Percentiles rank a stretch among this genome's conserved stretches.
phyloP scores from a whole-genome alignment of 768 basidiomycete genomes.

The Boletus fagicola region DNA sequence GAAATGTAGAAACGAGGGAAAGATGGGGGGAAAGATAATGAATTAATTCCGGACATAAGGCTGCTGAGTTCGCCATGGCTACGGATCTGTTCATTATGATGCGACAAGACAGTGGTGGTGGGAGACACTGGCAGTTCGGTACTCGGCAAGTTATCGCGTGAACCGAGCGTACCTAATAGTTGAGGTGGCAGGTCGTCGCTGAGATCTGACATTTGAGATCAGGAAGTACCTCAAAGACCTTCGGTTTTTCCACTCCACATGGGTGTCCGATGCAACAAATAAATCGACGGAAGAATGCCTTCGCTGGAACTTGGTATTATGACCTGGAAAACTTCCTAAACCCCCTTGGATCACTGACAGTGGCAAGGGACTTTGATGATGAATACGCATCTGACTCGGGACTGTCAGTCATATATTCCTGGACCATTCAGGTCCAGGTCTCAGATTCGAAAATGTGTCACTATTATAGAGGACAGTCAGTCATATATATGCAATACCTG shows the following conservation, averaged over 20 bases:
- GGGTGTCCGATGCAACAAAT: neutral
- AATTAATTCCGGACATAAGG: slow-evolving; percentile 9
- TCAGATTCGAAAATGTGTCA: too few species aligned
- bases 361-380: neutral
- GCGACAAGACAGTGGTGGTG: neutral
- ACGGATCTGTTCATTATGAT: slow-evolving; percentile 10
- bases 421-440: too few species aligned
- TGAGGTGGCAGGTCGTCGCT: neutral
- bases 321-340: neutral
- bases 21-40: slow-evolving; percentile 7
- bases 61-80: slow-evolving; percentile 23
- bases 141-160: neutral
- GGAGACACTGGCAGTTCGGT: slow-evolving; percentile 8
- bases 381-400: neutral
- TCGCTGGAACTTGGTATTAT: neutral
- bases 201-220: slow-evolving; percentile 2
- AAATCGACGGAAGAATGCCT: neutral
- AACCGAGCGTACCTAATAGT: too few species aligned
- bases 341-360: neutral
- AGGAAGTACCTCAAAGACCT: neutral
- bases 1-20: slow-evolving; percentile 3
- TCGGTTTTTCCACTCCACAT: slow-evolving; percentile 1
- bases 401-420: neutral
- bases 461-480: too few species aligned
- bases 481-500: neutral